Base-by-base conservation (phyloP, 305 asterid genomes). In the Solanum hybrid region DNA sequence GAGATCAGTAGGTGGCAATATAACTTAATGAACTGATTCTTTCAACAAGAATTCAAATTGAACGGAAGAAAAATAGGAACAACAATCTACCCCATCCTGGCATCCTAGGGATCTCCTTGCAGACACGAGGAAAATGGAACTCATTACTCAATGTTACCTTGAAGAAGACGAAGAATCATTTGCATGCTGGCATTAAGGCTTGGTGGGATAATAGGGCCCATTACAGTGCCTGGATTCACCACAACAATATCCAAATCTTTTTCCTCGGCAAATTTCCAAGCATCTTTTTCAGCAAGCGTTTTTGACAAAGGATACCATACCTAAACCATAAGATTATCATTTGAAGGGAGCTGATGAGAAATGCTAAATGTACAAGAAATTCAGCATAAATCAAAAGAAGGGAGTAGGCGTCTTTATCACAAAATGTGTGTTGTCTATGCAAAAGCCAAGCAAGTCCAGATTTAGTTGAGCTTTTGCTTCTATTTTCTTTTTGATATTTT, bases 271-370 rank as follows among this genome's bases (percentile, higher is more conserved):
- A 95, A 95, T 90, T 96, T 93, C 99, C 99, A 97, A 72, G 98
- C 97, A 92, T 98, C 98, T 90, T 97, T 96, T 78, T 97, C 99
- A 73, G 99, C 98, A 26, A 94, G 93, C 41, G 96, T 97, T 92
- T 97, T 97, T 38, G 99, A 97, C 68, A 97, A 94, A 24, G 99
- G 92, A 94, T 97, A 97, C 99, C 99, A 97, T 79, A 93, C 72
- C 99, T 97, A 91, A 77, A 81, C 24, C 89, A 90, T 78, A 84
- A 76, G 38, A 65, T 27, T 57, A 9, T 17, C 73, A n/a, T 13
- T 33, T 11, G 79, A 27, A 76, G 14, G 33, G 39, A 26, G 31
- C 29, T 38, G 65, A 83, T 29, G 6, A 29, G 72, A 45, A 41
- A 41, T 45, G 68, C 6, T 82, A 83, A 83, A 5, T 45, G 27